Percentiles rank a stretch among this genome's conserved stretches.
Conservation (phyloP, 2,329 filamentous ascomycete species). For the Pestalotiopsis sp. region DNA sequence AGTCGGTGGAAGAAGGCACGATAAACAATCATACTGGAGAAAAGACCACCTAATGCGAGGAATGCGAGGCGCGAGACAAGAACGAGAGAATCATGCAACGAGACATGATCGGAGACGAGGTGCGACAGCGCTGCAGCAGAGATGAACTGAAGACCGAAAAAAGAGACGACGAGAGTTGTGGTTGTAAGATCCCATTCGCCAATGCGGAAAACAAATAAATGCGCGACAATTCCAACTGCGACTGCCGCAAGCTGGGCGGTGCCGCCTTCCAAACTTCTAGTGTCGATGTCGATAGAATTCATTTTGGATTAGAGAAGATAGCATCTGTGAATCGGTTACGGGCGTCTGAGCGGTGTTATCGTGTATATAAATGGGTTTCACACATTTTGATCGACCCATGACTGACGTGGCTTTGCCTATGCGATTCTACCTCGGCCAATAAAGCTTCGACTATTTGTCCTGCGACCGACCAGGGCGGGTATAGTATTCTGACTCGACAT, state of each 20-base stretch:
- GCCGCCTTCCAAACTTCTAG: not conserved
- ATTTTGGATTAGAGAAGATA: not conserved
- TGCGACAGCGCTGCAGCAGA: not conserved
- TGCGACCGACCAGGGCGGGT: not conserved
- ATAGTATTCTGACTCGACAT: not conserved
- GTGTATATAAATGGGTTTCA: not conserved
- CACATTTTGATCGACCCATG: not conserved
- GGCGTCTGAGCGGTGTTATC: not conserved
- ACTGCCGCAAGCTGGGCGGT: not conserved
- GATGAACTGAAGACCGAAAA: not conserved
- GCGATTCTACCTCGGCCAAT: not conserved
- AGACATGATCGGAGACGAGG: not conserved
- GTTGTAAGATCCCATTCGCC: constrained; percentile 12
- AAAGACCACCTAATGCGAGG: constrained; percentile 1
- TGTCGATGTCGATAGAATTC: not conserved
- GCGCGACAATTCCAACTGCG: not conserved
- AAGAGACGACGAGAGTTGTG: not conserved
- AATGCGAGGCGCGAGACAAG: not conserved
- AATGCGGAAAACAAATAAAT: constrained; percentile 10
- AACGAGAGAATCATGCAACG: not conserved
- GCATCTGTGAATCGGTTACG: not conserved
- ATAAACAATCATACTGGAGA: constrained; percentile 11
- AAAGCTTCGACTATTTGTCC: not conserved
- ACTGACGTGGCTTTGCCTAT: not conserved
- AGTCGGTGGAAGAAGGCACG: constrained; percentile 12